Evolutionary conservation across 768 basidiomycete species (phyloP), one percentile per base, ranked within the genome.

Genomic region (Suillus spraguei): DNA sequence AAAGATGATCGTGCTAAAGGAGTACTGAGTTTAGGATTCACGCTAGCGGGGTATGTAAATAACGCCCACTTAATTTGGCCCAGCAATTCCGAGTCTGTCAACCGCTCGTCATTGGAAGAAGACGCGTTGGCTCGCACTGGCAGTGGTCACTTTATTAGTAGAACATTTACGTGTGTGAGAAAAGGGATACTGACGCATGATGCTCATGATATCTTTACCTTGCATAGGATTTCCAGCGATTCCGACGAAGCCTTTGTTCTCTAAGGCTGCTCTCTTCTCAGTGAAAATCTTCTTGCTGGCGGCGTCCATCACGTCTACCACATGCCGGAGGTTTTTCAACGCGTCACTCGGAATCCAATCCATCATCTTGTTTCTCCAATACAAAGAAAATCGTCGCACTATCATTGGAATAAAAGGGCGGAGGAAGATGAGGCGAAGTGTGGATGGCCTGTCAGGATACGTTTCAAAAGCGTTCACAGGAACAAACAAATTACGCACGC

Each of bases 161-260:
- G 5, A 11, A 39, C 16, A 9, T 17, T 56, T 56, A 46, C 4
- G 53, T 28, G 47, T 54, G 52, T 20, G 28, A 39, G 38, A 28
- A 44, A 24, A 39, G n/a, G 13, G 20, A 1, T 0, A 39, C 78
- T 63, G 50, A 81, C 79, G 38, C 71, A 80, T 74, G 65, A 81
- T 74, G 62, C 69, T 77, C 79, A 81, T 77, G 46, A 81, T 76
- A 52, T 80, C 77, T 59, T 68, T 74, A 0, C 74, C 70, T 58
- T 65, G 68, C 63, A 63, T 68, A 20, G 58, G 58, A 39, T 68
- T 65, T 20, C 46, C 53, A 35, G 65, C n/a, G 24, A 50, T 56
- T 50, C 62, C 66, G 10, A 11, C 59, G 41, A 32, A n/a, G 44
- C 16, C 24, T 24, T 32, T 35, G 47, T 61, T 66, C 46, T 66